Evolutionary conservation across 257 asterid genomes (phyloP).

Genomic region (Catharanthus roseus): DNA sequence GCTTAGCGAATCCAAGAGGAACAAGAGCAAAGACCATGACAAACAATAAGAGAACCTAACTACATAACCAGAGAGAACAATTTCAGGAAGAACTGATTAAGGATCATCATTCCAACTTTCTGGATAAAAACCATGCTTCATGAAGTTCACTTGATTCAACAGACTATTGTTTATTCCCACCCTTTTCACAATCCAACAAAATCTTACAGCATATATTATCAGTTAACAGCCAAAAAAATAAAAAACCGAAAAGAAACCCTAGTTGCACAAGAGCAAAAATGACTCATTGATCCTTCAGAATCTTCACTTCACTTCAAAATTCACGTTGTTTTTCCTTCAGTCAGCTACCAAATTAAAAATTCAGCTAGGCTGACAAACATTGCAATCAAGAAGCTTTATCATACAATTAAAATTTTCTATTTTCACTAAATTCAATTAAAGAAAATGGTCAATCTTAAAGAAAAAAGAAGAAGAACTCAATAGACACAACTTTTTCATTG

Average conservation of each 20-base stretch:
- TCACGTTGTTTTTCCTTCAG: not conserved
- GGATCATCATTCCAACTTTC: not conserved
- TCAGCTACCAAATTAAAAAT: not conserved
- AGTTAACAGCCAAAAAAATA: not conserved
- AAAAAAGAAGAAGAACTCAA: no score
- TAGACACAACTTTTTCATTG: no score
- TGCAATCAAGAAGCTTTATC: no score
- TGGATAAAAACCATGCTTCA: not conserved
- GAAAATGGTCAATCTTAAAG: no score
- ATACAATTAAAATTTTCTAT: no score
- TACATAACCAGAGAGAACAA: not conserved
- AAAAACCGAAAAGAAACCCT: no score
- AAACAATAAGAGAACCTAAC: not conserved
- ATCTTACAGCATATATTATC: not conserved
- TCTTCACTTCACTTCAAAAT: not conserved
- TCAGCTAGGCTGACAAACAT: no score
- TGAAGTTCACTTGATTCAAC: not conserved
- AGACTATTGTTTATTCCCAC: not conserved
- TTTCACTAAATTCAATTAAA: no score
- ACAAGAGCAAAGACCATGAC: no score
- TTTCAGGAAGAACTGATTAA: not conserved
- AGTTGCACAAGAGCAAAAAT: not conserved
- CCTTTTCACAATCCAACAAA: not conserved
- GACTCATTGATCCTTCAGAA: not conserved
- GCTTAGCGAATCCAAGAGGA: not conserved